Percentiles rank a stretch among this genome's conserved stretches.
Conservation (phyloP, 441 rosid species). For the Populus hybrid region DNA sequence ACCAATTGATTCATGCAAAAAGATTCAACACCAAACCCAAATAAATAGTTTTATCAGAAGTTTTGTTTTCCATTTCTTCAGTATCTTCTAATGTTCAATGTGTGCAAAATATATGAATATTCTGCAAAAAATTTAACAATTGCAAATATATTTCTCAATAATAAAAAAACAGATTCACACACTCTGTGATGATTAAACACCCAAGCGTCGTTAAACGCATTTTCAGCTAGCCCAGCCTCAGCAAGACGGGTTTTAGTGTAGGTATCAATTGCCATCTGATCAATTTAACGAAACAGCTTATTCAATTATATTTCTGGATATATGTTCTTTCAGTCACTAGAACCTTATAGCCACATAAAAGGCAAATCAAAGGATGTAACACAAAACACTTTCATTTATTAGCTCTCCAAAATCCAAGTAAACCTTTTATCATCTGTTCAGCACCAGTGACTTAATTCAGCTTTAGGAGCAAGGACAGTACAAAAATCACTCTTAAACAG, state of each 20-base stretch:
- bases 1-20: background rate
- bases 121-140: background rate
- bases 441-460: too few relatives aligned
- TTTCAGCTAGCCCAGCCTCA: background rate
- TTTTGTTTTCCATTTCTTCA: background rate
- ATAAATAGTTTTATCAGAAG: background rate
- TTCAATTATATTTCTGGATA: too few relatives aligned
- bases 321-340: too few relatives aligned
- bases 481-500: background rate
- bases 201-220: background rate
- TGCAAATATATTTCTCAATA: background rate
- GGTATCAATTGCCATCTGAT: too few relatives aligned
- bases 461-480: background rate
- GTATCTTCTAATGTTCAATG: conserved; percentile 1
- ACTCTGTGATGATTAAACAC: background rate
- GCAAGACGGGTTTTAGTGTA: background rate
- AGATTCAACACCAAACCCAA: background rate
- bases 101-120: background rate
- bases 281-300: too few relatives aligned
- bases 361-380: too few relatives aligned
- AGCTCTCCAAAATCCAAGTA: too few relatives aligned
- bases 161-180: background rate
- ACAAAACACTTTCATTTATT: too few relatives aligned
- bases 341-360: too few relatives aligned
- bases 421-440: too few relatives aligned